These are phyloP conservation scores for Butyriboletus loyo DNA, from an alignment of 768 basidiomycete genomes.

Conservation along the genomic window DNA sequence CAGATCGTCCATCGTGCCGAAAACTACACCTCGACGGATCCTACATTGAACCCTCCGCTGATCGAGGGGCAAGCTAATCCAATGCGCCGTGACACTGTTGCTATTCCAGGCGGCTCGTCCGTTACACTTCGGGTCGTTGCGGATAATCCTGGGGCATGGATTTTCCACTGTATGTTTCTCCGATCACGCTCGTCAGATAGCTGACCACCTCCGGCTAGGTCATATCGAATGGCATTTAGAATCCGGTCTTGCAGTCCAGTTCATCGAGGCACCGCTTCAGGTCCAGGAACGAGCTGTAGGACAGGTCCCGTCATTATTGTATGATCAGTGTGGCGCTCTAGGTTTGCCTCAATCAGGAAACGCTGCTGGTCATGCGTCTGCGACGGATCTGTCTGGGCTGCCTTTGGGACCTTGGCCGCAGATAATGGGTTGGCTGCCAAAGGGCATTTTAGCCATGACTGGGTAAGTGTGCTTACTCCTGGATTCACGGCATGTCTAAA, in stretches of 20 bases:
- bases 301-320: slow-evolving; percentile 54
- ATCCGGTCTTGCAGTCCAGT: slow-evolving; percentile 77
- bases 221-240: slow-evolving; percentile 88
- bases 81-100: slow-evolving; percentile 86
- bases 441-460: slow-evolving; percentile 73
- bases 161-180: slow-evolving; percentile 67
- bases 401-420: slow-evolving; percentile 71
- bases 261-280: slow-evolving; percentile 77
- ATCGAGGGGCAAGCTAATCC: slow-evolving; percentile 81
- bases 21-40: slow-evolving; percentile 73
- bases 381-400: slow-evolving; percentile 67
- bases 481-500: neutral
- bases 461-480: slow-evolving; percentile 42
- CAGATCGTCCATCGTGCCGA: slow-evolving; percentile 72
- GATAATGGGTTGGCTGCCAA: slow-evolving; percentile 66
- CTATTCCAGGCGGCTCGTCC: slow-evolving; percentile 63
- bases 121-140: slow-evolving; percentile 77
- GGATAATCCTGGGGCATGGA: slow-evolving; percentile 92
- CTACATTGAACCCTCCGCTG: slow-evolving; percentile 75
- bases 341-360: slow-evolving; percentile 70
- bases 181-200: neutral
- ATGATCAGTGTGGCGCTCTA: slow-evolving; percentile 70
- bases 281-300: slow-evolving; percentile 51
- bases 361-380: slow-evolving; percentile 74
- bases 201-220: slow-evolving; percentile 37